Percentiles rank a stretch among this genome's conserved stretches.
These are phyloP conservation scores for Fusarium oligoseptatum DNA, from an alignment of 2,329 filamentous ascomycete species.

Conservation along the genomic window DNA sequence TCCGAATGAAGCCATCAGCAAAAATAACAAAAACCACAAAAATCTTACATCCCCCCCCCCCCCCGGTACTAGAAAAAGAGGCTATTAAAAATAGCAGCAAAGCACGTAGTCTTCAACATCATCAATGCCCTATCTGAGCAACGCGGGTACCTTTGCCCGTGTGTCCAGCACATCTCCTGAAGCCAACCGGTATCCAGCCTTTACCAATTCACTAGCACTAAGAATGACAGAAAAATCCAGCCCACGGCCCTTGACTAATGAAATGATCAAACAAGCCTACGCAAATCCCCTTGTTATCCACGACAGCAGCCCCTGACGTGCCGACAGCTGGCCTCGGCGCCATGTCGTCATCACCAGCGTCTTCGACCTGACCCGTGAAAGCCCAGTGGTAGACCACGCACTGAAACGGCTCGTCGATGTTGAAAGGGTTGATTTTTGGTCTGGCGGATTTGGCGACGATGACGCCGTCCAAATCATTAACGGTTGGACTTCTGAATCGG, in stretches of 20 bases:
- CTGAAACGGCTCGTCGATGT: background rate
- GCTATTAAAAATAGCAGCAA: background rate
- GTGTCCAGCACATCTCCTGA: background rate
- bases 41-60: background rate
- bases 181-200: background rate
- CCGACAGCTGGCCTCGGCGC: background rate
- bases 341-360: background rate
- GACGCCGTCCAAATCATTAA: background rate
- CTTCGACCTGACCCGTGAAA: background rate
- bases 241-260: background rate
- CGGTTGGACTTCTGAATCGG: background rate
- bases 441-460: background rate
- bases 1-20: background rate
- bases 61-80: background rate
- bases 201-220: slow-evolving; percentile 1
- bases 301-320: background rate
- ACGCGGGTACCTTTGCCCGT: background rate
- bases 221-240: background rate
- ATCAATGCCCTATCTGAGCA: background rate
- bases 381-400: background rate
- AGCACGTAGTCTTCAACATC: background rate
- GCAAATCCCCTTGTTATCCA: background rate
- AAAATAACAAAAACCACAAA: background rate
- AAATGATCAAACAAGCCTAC: background rate
- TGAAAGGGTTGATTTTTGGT: background rate